Evolutionary conservation across 2,329 filamentous ascomycete genomes (phyloP).

Genomic region (Cladosporium sphaerospermum): DNA sequence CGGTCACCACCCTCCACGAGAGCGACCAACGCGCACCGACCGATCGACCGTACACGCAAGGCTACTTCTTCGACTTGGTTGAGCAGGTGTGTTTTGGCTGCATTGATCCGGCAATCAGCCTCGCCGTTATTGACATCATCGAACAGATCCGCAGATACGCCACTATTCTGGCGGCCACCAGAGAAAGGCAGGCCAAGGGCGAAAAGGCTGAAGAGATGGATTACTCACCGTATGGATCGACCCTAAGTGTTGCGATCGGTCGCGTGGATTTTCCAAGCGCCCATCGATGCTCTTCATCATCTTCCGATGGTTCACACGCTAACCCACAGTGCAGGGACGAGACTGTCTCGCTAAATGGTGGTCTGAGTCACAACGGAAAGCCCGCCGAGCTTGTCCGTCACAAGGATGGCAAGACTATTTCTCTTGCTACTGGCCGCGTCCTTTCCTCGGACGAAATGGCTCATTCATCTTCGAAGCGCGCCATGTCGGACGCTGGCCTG

Average conservation of each 20-base stretch:
- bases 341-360: conserved; percentile 73
- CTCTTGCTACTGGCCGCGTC: conserved; percentile 49
- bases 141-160: conserved; percentile 72
- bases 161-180: conserved; percentile 69
- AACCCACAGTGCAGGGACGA: conserved; percentile 48
- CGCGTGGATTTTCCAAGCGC: neutral
- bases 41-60: conserved; percentile 89
- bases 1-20: conserved; percentile 78
- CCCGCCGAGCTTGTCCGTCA: conserved; percentile 79
- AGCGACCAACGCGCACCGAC: conserved; percentile 76
- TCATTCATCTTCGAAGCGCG: conserved; percentile 50
- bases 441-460: conserved; percentile 53
- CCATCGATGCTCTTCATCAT: neutral
- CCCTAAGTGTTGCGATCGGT: conserved; percentile 17
- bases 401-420: conserved; percentile 73
- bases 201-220: conserved; percentile 48
- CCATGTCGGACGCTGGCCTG: conserved; percentile 51
- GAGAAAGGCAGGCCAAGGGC: conserved; percentile 58
- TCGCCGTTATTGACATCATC: conserved; percentile 21
- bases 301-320: conserved; percentile 13
- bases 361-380: conserved; percentile 72
- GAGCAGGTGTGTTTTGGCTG: conserved; percentile 55
- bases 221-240: conserved; percentile 38
- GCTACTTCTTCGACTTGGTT: conserved; percentile 93
- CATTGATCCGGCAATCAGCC: conserved; percentile 10